Base-by-base conservation (phyloP, 176 grass and related monocot genomes). In the Avena atlantica region DNA sequence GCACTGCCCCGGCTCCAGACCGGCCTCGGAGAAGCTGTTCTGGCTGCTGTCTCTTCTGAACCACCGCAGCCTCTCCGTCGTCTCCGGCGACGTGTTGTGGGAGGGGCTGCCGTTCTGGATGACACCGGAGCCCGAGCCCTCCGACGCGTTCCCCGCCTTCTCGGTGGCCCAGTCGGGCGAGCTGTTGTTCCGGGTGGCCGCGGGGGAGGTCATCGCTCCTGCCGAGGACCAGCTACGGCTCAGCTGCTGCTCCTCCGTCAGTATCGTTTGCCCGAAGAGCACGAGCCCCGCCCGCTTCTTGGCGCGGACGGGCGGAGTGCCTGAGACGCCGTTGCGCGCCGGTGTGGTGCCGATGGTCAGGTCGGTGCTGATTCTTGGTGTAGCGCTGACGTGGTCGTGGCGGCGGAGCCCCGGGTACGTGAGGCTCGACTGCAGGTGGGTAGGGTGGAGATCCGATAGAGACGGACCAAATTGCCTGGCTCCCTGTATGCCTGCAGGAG, bases 401-500 rank as follows among this genome's bases (percentile, higher is more conserved):
- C 78, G 79, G 78, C 78, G 78, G 70, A 85, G 70, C 16, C 82
- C 86, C 0, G 70, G 81, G 78, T 82, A 82, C 70, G 71, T 15
- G 76, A 88, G 90, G 81, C 89, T 94, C 84, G 83, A 83, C 84
- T 88, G 90, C 86, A 88, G 90, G 82, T 91, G 72, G 63, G 77
- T 81, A 24, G 90, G 85, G 89, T 91, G 89, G 86, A 90, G 83
- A 91, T 96, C 89, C 92, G 92, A 72, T 90, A 94, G 37, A 84
- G 89, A 86, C 84, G 89, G 83, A 91, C 91, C 89, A 50, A 93
- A 93, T 81, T 86, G 88, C 94, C 97, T 99, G 97, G 92, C 92
- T 99, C 94, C 97, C 97, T 99, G 94, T 96, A 96, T 96, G 90
- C 86, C 92, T 94, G 96, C 91, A 84, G 90, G 85, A 95, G 91